phyloP scores from a whole-genome alignment of 2,329 filamentous ascomycete genomes.

The Microcyclosporella mali region DNA sequence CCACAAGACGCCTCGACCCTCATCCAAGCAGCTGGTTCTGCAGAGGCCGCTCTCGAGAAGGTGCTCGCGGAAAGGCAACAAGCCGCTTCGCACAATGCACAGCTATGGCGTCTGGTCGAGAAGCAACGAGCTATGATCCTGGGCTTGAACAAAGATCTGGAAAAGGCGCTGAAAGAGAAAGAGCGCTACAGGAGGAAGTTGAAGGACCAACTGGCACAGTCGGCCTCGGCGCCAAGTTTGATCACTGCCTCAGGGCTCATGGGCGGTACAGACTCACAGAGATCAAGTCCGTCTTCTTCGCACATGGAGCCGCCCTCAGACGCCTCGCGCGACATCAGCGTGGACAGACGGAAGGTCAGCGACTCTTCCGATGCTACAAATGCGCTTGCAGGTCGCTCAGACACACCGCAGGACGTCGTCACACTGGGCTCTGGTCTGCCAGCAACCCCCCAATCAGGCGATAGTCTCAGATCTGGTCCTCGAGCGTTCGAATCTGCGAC shows the following conservation, averaged over 20 bases:
- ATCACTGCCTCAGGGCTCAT: constrained; percentile 12
- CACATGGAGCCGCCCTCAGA: constrained; percentile 10
- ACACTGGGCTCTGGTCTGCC: constrained; percentile 14
- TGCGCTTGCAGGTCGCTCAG: constrained; percentile 21
- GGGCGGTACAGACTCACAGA: constrained; percentile 17
- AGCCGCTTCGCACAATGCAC: constrained; percentile 79
- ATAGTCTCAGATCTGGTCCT: constrained; percentile 12
- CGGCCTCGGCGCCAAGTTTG: constrained; percentile 29
- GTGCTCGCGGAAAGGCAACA: constrained; percentile 87
- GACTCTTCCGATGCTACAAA: constrained; percentile 21
- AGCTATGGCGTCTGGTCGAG: constrained; percentile 91
- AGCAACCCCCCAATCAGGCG: constrained; percentile 20
- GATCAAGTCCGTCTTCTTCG: constrained; percentile 26
- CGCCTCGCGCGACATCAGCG: constrained; percentile 19
- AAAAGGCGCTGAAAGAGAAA: constrained; percentile 86
- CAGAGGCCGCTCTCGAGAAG: constrained; percentile 82
- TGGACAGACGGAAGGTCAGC: constrained; percentile 27
- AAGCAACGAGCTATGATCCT: constrained; percentile 93
- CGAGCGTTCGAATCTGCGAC: constrained; percentile 14
- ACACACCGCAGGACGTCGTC: constrained; percentile 27
- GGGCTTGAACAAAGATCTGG: constrained; percentile 88
- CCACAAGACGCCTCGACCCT: constrained; percentile 71
- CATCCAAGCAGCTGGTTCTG: constrained; percentile 76
- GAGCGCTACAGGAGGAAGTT: constrained; percentile 87
- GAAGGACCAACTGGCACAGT: constrained; percentile 61